A percentile compares a stretch with the other conserved stretches of the same genome.
phyloP scores from a whole-genome alignment of 1,139 yeast species.

The Pichia sp. region DNA sequence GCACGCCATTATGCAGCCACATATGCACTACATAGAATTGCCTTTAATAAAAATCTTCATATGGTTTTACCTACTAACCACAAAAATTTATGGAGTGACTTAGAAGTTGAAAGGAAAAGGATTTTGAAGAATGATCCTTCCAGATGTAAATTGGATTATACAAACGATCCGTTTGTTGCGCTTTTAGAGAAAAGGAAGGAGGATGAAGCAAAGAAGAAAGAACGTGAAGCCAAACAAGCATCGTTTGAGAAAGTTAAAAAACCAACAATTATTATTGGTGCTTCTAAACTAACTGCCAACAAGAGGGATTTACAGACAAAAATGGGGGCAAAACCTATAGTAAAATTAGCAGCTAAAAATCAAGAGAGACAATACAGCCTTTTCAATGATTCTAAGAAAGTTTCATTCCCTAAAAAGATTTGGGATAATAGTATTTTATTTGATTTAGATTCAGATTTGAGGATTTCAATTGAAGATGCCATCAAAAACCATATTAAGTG shows the following conservation, averaged over 20 bases:
- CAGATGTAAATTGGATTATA: slow-evolving; percentile 48
- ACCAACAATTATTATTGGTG: slow-evolving; percentile 38
- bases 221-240: slow-evolving; percentile 35
- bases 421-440: slow-evolving; percentile 51
- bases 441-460: slow-evolving; percentile 42
- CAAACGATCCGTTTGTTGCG: slow-evolving; percentile 66
- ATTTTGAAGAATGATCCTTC: slow-evolving; percentile 39
- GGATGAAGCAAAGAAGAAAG: slow-evolving; percentile 39
- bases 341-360: background rate
- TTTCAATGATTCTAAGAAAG: slow-evolving; percentile 12
- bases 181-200: slow-evolving; percentile 47
- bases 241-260: slow-evolving; percentile 37
- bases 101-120: slow-evolving; percentile 53
- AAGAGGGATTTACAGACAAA: background rate
- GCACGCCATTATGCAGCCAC: slow-evolving; percentile 92
- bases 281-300: background rate
- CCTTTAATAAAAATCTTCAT: slow-evolving; percentile 74
- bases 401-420: slow-evolving; percentile 48
- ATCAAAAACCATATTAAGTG: slow-evolving; percentile 51
- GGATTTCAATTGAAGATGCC: slow-evolving; percentile 50
- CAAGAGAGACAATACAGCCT: background rate
- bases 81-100: slow-evolving; percentile 66
- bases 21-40: slow-evolving; percentile 71
- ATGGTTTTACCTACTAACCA: slow-evolving; percentile 84
- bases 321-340: background rate